These are phyloP conservation scores for Barnettozyma vustinii DNA, from an alignment of 805 yeast genomes.

Conservation along the genomic window DNA sequence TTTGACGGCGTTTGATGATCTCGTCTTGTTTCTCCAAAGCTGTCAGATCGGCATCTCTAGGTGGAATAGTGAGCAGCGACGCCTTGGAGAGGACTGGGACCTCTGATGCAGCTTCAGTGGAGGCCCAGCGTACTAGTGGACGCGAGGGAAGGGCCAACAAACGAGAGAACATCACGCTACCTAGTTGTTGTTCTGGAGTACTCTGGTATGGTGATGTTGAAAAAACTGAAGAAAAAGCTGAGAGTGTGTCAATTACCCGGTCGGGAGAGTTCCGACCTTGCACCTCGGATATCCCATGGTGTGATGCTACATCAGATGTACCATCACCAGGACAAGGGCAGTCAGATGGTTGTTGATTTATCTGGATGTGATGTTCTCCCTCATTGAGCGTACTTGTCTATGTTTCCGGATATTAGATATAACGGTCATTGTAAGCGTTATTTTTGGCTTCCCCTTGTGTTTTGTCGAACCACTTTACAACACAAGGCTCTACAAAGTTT, in stretches of 20 bases:
- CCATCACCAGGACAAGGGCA: too few relatives aligned
- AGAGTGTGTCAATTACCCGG: not conserved
- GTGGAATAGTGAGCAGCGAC: constrained; percentile 32
- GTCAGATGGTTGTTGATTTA: too few relatives aligned
- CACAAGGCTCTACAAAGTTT: too few relatives aligned
- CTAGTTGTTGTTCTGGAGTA: not conserved
- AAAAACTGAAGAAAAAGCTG: not conserved
- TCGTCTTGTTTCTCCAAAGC: constrained; percentile 78
- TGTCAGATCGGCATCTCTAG: constrained; percentile 47
- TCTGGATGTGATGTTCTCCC: too few relatives aligned
- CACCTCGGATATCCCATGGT: not conserved
- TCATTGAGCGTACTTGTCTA: too few relatives aligned
- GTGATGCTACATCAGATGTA: too few relatives aligned
- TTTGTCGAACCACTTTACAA: too few relatives aligned
- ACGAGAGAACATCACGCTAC: constrained; percentile 2
- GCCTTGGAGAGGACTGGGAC: constrained; percentile 11
- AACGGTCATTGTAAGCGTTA: too few relatives aligned
- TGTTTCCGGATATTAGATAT: too few relatives aligned
- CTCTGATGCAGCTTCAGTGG: constrained; percentile 4
- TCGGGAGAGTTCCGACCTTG: not conserved
- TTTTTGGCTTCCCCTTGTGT: too few relatives aligned
- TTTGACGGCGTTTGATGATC: constrained; percentile 64
- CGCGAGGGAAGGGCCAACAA: constrained; percentile 1
- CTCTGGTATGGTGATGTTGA: not conserved
- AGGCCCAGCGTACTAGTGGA: not conserved